Percentiles rank a stretch among this genome's conserved stretches.
Evolutionary conservation across 306 rosid genomes (phyloP).

Genomic region (Prosopis cineraria): DNA sequence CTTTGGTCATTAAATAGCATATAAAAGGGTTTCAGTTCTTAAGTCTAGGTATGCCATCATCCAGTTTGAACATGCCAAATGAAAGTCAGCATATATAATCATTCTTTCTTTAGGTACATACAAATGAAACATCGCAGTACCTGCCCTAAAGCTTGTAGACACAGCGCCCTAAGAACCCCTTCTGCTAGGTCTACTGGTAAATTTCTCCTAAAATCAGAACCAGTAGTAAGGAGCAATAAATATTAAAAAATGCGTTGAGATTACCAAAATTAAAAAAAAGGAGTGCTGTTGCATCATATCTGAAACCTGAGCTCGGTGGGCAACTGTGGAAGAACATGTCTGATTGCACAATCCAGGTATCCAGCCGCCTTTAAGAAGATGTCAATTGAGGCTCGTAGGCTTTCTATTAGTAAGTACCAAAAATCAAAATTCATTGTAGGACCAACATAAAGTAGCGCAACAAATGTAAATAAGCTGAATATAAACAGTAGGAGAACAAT

Average conservation of each 20-base stretch:
- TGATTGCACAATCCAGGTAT: slow-evolving; percentile 93
- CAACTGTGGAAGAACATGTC: slow-evolving; percentile 87
- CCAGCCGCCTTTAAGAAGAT: slow-evolving; percentile 92
- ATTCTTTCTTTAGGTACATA: slow-evolving; percentile 1
- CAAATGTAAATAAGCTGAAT: too few species aligned
- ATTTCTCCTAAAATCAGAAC: slow-evolving; percentile 68
- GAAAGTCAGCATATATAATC: slow-evolving; percentile 5
- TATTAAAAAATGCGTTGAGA: slow-evolving; percentile 18
- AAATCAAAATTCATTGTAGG: slow-evolving; percentile 1
- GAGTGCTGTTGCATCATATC: slow-evolving; percentile 21
- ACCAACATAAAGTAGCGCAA: slow-evolving; percentile 33
- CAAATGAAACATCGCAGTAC: slow-evolving; percentile 39
- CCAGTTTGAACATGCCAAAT: slow-evolving; percentile 1
- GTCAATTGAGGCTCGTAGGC: slow-evolving; percentile 80
- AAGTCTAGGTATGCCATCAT: slow-evolving; percentile 6
- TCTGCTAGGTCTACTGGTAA: slow-evolving; percentile 93
- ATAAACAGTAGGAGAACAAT: slow-evolving; percentile 5
- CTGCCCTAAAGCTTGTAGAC: slow-evolving; percentile 94
- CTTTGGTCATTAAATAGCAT: too few species aligned
- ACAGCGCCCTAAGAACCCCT: slow-evolving; percentile 91
- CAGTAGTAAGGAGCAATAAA: slow-evolving; percentile 20
- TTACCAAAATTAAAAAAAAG: slow-evolving; percentile 26
- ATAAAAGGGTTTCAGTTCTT: slow-evolving; percentile 8
- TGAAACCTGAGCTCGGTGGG: slow-evolving; percentile 76
- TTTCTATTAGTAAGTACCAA: slow-evolving; percentile 60